These are phyloP conservation scores for Ogataea hybrid DNA, from an alignment of 1,139 yeast species.

Conservation along the genomic window DNA sequence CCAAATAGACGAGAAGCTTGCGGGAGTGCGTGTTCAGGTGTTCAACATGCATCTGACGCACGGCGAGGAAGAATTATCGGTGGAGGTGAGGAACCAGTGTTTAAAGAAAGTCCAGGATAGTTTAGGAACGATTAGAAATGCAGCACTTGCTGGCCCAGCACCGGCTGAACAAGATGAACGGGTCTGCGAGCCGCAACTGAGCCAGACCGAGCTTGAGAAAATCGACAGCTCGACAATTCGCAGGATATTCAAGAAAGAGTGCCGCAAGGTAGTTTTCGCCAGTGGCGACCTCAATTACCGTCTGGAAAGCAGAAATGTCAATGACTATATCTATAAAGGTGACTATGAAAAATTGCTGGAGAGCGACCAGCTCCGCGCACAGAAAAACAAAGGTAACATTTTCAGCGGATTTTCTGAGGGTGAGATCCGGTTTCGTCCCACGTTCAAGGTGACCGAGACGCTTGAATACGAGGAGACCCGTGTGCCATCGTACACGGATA, in stretches of 20 bases:
- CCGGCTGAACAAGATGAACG: conserved; percentile 17
- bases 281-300: conserved; percentile 80
- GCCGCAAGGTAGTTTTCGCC: conserved; percentile 49
- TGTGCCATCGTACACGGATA: conserved; percentile 79
- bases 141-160: conserved; percentile 27
- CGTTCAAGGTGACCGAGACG: conserved; percentile 60
- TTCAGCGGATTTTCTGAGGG: conserved; percentile 66
- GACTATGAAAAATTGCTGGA: conserved; percentile 46
- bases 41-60: conserved; percentile 67
- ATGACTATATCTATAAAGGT: conserved; percentile 32
- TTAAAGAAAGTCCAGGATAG: conserved; percentile 48
- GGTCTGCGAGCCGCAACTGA: conserved; percentile 42
- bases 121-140: conserved; percentile 40
- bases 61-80: conserved; percentile 54
- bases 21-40: conserved; percentile 40
- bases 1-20: conserved; percentile 29
- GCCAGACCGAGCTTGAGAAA: conserved; percentile 42
- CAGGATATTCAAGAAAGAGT: conserved; percentile 25
- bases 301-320: conserved; percentile 35
- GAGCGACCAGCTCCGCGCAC: conserved; percentile 26
- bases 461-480: conserved; percentile 56
- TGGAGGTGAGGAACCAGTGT: conserved; percentile 42
- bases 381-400: conserved; percentile 49
- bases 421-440: conserved; percentile 65
- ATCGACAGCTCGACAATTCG: conserved; percentile 38